A percentile compares a stretch with the other conserved stretches of the same genome.
Conservation (phyloP, 345 rosid genomes). For the Microthlaspi erraticum region DNA sequence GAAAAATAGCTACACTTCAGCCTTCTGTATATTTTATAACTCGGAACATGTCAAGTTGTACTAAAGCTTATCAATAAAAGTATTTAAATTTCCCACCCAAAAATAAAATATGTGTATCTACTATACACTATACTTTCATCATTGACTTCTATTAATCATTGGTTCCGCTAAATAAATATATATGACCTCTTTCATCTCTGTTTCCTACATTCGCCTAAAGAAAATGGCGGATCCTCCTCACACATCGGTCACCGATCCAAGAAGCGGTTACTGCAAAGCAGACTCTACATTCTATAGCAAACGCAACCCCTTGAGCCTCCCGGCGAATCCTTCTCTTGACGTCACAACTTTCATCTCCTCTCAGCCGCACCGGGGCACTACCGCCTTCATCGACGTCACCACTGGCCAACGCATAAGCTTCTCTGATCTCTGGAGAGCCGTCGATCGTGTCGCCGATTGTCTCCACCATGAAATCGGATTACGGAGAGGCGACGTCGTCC, state of each 20-base stretch:
- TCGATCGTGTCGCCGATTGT: conserved; percentile 60
- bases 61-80: no score
- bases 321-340: conserved; percentile 57
- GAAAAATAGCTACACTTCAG: no score
- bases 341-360: conserved; percentile 81
- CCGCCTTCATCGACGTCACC: conserved; percentile 78
- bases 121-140: no score
- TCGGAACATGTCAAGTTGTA: no score
- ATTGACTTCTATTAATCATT: no score
- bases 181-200: no score
- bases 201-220: no score
- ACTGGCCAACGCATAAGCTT: conserved; percentile 65
- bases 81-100: no score
- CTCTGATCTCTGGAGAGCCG: conserved; percentile 70
- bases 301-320: conserved; percentile 57
- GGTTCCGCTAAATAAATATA: no score
- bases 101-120: no score
- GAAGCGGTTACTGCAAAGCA: conserved; percentile 66
- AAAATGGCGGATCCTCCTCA: neutral
- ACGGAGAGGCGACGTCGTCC: conserved; percentile 70
- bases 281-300: conserved; percentile 70
- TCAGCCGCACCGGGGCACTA: conserved; percentile 65
- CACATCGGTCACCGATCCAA: conserved; percentile 42
- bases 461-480: conserved; percentile 62
- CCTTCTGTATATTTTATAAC: no score